Percentiles rank a stretch among this genome's conserved stretches.
These are phyloP conservation scores for Globomyces pollinis-pini DNA, from an alignment of 192 early-diverging fungal species.

Conservation along the genomic window DNA sequence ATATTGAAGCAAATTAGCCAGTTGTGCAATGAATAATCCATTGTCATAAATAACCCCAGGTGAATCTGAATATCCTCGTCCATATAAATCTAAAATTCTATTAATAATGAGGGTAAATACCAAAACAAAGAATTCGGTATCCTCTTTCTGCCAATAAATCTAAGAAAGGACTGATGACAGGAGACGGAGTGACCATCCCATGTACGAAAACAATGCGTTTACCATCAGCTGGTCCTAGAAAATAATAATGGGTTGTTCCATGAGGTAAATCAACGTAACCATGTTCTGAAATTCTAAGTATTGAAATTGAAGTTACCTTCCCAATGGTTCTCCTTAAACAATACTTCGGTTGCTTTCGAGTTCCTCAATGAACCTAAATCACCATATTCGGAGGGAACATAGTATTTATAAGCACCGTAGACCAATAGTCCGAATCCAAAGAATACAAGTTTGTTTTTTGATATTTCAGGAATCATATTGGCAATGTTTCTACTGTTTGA, in stretches of 20 bases:
- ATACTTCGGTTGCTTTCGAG: background rate
- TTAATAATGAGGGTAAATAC: no score
- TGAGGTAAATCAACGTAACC: conserved; percentile 18
- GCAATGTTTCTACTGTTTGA: no score
- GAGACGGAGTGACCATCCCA: conserved; percentile 20
- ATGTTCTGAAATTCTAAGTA: no score
- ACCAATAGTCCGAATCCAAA: background rate
- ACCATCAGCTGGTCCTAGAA: conserved; percentile 28
- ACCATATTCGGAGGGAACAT: background rate
- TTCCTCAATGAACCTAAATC: background rate
- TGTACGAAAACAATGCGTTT: conserved; percentile 33
- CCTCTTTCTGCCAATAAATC: conserved; percentile 25
- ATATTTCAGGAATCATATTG: no score
- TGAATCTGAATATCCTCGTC: conserved; percentile 36
- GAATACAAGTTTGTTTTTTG: no score
- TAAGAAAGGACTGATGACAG: conserved; percentile 8
- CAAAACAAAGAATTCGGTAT: conserved; percentile 35
- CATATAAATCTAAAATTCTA: conserved; percentile 18
- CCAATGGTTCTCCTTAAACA: background rate
- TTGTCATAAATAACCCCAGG: conserved; percentile 29
- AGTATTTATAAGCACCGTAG: background rate
- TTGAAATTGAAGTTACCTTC: no score
- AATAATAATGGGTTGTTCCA: conserved; percentile 36
- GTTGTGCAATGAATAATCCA: conserved; percentile 28
- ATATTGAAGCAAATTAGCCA: conserved; percentile 32